Evolutionary conservation across 345 rosid species (phyloP).

Genomic region (Schrenkiella parvula): DNA sequence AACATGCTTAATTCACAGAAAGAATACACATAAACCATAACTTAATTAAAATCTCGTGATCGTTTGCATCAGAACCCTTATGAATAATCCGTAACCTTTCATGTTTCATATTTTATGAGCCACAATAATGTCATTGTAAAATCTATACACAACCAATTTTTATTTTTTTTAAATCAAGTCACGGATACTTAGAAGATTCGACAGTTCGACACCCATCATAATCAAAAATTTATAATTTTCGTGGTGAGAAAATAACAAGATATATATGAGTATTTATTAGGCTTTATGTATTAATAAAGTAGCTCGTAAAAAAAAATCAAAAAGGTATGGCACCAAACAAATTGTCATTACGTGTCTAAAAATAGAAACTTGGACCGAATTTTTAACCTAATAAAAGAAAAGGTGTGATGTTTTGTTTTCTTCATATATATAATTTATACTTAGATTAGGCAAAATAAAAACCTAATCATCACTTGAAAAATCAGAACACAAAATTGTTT

Average conservation of each 20-base stretch:
- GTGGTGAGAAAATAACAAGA: neutral
- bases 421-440: neutral
- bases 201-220: slow-evolving; percentile 13
- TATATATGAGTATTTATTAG: neutral
- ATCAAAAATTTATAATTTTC: neutral
- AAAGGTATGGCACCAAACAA: neutral
- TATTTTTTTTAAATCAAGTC: neutral
- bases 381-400: neutral
- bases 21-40: neutral
- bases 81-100: neutral
- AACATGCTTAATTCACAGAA: slow-evolving; percentile 16
- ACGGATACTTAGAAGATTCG: slow-evolving; percentile 11
- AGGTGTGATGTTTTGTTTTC: neutral
- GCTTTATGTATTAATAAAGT: neutral
- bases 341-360: neutral
- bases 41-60: neutral
- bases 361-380: slow-evolving; percentile 10
- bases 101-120: neutral
- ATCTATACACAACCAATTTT: neutral
- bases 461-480: neutral
- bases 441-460: neutral
- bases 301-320: neutral
- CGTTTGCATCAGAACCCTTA: neutral
- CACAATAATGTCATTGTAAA: neutral
- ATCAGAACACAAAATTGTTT: neutral